Conservation (phyloP, 768 basidiomycete species). For the Exsudoporus frostii region DNA sequence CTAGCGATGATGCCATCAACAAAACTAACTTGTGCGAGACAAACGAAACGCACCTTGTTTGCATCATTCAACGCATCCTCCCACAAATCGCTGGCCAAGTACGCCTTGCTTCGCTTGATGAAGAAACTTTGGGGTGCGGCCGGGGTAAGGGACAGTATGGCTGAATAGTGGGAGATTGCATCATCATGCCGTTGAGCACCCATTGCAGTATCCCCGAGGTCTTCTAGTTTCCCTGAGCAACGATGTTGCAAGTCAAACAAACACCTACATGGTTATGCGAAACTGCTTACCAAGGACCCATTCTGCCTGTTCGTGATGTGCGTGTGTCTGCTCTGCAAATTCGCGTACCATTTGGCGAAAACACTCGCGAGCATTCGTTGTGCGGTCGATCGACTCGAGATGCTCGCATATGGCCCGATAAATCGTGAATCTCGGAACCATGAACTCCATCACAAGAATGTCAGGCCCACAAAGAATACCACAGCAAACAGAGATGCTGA, state of each 20-base stretch:
- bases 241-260: neutral
- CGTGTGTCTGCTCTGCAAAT: neutral
- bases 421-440: neutral
- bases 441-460: neutral
- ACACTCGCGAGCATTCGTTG: neutral
- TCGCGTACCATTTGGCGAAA: neutral
- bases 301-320: neutral
- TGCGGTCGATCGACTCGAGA: neutral
- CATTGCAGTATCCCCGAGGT: neutral
- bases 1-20: neutral
- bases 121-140: neutral
- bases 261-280: neutral
- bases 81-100: neutral
- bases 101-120: conserved; percentile 8
- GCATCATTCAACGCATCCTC: conserved; percentile 1
- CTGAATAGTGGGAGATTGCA: conserved; percentile 2
- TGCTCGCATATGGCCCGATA: neutral
- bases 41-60: neutral
- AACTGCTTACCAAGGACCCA: neutral
- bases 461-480: neutral
- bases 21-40: neutral
- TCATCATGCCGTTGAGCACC: neutral
- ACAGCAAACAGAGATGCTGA: neutral
- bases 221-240: neutral
- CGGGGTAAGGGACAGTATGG: neutral